A percentile compares a stretch with the other conserved stretches of the same genome.
Conservation (phyloP, 1,139 yeast species). For the Geotrichum bryndzae region DNA sequence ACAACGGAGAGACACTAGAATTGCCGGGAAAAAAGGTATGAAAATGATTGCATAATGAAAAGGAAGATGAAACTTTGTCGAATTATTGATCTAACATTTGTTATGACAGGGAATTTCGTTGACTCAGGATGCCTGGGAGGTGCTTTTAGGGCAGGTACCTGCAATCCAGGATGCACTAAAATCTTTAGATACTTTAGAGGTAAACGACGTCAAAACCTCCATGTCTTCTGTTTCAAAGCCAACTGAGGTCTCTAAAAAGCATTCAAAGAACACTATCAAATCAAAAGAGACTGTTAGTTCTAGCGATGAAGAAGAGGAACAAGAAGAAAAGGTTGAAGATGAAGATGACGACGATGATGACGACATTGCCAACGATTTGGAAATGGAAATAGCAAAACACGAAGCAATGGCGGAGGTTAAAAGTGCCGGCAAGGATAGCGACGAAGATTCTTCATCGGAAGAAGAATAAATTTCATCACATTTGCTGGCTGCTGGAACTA, state of each 20-base stretch:
- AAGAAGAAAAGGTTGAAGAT: constrained; percentile 13
- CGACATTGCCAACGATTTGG: constrained; percentile 9
- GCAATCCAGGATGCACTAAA: constrained; percentile 57
- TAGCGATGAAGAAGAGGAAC: constrained; percentile 14
- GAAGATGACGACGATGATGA: constrained; percentile 10
- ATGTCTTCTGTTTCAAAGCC: background rate
- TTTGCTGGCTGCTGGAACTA: background rate
- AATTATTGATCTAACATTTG: background rate
- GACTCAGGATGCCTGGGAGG: constrained; percentile 63
- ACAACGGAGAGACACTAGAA: constrained; percentile 40
- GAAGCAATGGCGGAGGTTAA: constrained; percentile 11
- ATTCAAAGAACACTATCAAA: background rate
- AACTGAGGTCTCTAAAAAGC: constrained; percentile 1
- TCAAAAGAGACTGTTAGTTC: constrained; percentile 4
- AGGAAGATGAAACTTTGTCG: background rate
- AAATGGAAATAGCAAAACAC: constrained; percentile 12
- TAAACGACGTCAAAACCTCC: background rate
- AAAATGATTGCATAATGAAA: constrained; percentile 15
- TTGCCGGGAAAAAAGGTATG: constrained; percentile 68
- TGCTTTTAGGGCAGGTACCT: constrained; percentile 47
- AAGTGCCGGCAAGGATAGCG: background rate
- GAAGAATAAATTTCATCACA: constrained; percentile 1
- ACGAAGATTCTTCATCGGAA: constrained; percentile 4
- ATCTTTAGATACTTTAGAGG: constrained; percentile 16
- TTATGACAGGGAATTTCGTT: constrained; percentile 57